Evolutionary conservation across 2,329 filamentous ascomycete species (phyloP).

Genomic region (Fusarium nanum): DNA sequence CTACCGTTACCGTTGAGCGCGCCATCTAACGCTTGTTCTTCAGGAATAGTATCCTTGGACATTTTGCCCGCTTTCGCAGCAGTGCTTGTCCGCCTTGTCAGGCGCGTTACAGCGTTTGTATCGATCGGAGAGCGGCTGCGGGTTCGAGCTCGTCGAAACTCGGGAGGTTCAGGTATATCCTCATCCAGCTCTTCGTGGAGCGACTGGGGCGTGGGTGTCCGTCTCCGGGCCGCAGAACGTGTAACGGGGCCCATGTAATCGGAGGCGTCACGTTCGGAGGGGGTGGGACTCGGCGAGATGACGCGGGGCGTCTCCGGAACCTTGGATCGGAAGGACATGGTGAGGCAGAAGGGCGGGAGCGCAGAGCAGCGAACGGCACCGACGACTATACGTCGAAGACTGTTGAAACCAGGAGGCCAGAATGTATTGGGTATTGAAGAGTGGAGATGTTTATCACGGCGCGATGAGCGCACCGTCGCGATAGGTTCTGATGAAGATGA

Average conservation of each 20-base stretch:
- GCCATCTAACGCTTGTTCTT: constrained; percentile 49
- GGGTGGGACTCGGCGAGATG: constrained; percentile 86
- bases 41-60: constrained; percentile 32
- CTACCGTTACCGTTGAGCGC: constrained; percentile 48
- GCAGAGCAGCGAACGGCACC: constrained; percentile 67
- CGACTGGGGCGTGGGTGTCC: constrained; percentile 66
- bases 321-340: constrained; percentile 65
- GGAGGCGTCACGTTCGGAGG: constrained; percentile 49
- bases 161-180: constrained; percentile 59
- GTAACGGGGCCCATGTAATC: constrained; percentile 79
- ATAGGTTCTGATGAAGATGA: constrained; percentile 24
- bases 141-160: constrained; percentile 72
- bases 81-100: constrained; percentile 62
- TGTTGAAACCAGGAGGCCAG: constrained; percentile 62
- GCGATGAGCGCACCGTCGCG: constrained; percentile 52
- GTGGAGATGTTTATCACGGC: constrained; percentile 65
- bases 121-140: constrained; percentile 77
- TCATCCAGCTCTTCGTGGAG: constrained; percentile 70
- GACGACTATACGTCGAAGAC: constrained; percentile 63
- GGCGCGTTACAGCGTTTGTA: constrained; percentile 61
- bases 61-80: constrained; percentile 48
- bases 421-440: constrained; percentile 46
- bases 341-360: constrained; percentile 69
- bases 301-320: constrained; percentile 86
- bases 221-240: constrained; percentile 74